Evolutionary conservation across 2,329 filamentous ascomycete genomes (phyloP), one percentile per base, ranked within the genome.

Genomic region (Phialophora chinensis): DNA sequence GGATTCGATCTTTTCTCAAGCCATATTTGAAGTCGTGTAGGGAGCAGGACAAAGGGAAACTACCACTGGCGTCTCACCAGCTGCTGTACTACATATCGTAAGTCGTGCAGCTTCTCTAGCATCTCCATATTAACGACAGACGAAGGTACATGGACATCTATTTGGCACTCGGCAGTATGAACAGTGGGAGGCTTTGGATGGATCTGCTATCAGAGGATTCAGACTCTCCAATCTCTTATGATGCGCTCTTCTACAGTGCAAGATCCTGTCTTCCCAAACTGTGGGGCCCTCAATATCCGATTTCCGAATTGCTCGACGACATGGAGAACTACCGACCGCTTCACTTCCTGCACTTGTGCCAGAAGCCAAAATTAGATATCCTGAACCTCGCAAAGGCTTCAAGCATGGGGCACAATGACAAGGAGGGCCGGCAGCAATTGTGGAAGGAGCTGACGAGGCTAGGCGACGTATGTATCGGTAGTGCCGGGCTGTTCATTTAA

Each of bases 271-370:
- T 73, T 77, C 63, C 75, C 72, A 55, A 75, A 74, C 75, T 77
- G 52, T 79, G 75, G 75, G 76, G 76, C 1, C 70, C 75, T 17
- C 74, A 75, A 31, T 79, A 79, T 58, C 77, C 77, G 0, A 75
- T 77, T n/a, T 71, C 74, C 20, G 73, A 79, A 63, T 73, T 78
- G 1, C 66, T 77, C n/a, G 77, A 79, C 59, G 77, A 78, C 38
- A 76, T 78, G 27, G 77, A 79, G 62, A 79, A 79, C 31, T 77
- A 79, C 65, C 71, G 77, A 25, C 75, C 71, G 2, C 65, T 78
- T 17, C 76, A 78, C 61, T 64, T 79, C 17, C 53, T 78, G 4
- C 76, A 78, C 52, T 57, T 66, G 2, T 73, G 72, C 5, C 73
- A 77, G 49, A 71, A 67, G 3, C 64, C 77, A 25, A 75, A 74